Percentiles rank a stretch among this genome's conserved stretches.
phyloP scores from a whole-genome alignment of 2,329 filamentous ascomycete species.

The Exserohilum rostratum region DNA sequence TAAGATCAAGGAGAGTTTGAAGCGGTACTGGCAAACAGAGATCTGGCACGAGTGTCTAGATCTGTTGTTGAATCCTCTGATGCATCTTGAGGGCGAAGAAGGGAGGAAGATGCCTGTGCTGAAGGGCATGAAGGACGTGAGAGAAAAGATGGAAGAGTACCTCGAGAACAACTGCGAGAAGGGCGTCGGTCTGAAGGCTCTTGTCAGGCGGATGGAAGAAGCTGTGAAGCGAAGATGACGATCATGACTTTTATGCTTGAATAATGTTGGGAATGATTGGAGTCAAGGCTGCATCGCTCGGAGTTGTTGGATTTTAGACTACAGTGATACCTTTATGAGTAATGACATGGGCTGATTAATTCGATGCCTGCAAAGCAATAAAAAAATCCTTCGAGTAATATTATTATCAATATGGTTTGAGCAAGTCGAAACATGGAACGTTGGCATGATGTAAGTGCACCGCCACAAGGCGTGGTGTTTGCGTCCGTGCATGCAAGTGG shows the following conservation, averaged over 20 bases:
- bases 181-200: conserved; percentile 65
- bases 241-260: not conserved
- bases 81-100: conserved; percentile 69
- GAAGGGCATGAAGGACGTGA: conserved; percentile 69
- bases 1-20: conserved; percentile 79
- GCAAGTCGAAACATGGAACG: not conserved
- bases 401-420: not conserved
- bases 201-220: conserved; percentile 69
- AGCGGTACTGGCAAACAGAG: conserved; percentile 96
- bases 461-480: conserved; percentile 18
- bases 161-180: conserved; percentile 81
- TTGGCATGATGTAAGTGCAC: conserved; percentile 9
- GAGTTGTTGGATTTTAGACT: conserved; percentile 14
- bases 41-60: conserved; percentile 87
- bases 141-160: conserved; percentile 85
- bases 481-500: conserved; percentile 24
- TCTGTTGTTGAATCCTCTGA: conserved; percentile 80
- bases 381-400: too few relatives aligned
- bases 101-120: conserved; percentile 73
- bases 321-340: conserved; percentile 4
- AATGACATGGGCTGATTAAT: not conserved
- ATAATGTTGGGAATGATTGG: not conserved
- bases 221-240: conserved; percentile 61
- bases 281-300: conserved; percentile 15
- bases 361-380: too few relatives aligned